Percentiles rank a stretch among this genome's conserved stretches.
Conservation (phyloP, 2,329 filamentous ascomycete species). For the Penicillium sumatraense region DNA sequence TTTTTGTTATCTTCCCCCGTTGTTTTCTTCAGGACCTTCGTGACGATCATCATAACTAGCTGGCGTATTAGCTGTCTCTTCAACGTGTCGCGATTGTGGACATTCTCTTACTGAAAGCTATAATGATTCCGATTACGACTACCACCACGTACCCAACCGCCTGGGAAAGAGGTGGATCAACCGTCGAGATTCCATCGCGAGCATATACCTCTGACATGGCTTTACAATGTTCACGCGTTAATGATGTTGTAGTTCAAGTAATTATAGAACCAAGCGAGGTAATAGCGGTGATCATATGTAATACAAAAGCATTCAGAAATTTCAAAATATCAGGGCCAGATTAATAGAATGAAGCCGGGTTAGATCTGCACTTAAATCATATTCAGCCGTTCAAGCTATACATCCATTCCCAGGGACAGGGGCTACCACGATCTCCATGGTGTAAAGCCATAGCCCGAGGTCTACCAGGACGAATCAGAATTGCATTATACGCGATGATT, state of each 20-base stretch:
- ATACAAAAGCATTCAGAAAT: not conserved
- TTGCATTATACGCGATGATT: conserved; percentile 19
- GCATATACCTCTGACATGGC: conserved; percentile 19
- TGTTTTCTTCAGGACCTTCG: conserved; percentile 53
- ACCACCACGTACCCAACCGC: conserved; percentile 51
- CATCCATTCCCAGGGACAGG: not conserved
- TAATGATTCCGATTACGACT: conserved; percentile 46
- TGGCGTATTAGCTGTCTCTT: not conserved
- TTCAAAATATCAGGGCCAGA: not conserved
- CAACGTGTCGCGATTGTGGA: not conserved
- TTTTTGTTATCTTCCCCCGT: conserved; percentile 58
- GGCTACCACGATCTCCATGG: not conserved
- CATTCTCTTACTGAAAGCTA: conserved; percentile 41
- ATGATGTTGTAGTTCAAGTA: not conserved
- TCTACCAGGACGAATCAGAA: conserved; percentile 6
- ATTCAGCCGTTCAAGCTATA: not conserved
- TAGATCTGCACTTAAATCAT: conserved; percentile 13
- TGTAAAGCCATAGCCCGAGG: not conserved
- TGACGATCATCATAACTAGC: conserved; percentile 54
- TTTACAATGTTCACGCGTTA: not conserved
- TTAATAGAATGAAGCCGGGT: too few species aligned
- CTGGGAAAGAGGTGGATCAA: conserved; percentile 42
- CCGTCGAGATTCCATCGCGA: conserved; percentile 22
- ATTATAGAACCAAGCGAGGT: not conserved
- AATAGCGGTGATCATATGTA: not conserved